Conservation (phyloP, 495 filamentous ascomycete genomes). For the Talaromyces borbonicus region DNA sequence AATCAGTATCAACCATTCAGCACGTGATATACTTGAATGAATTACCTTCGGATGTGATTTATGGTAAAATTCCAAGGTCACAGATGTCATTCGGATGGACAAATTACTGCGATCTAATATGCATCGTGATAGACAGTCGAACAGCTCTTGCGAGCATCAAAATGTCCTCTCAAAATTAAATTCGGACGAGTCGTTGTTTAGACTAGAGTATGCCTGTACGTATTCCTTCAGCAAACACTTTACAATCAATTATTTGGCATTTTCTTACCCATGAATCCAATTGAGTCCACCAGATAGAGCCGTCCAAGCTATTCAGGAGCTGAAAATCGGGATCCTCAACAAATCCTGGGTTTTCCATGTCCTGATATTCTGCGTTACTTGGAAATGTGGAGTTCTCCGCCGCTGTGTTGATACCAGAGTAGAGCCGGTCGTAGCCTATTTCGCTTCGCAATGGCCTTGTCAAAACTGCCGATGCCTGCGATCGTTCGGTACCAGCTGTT, state of each 20-base stretch:
- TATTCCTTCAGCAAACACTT: conserved; percentile 1
- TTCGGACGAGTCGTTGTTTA: conserved; percentile 16
- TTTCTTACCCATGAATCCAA: conserved; percentile 26
- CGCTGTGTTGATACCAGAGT: conserved; percentile 11
- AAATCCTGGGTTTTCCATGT: not conserved
- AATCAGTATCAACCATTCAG: no score
- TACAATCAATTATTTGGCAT: not conserved
- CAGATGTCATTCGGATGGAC: no score
- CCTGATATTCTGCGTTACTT: not conserved
- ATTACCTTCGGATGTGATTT: no score
- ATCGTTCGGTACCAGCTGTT: no score
- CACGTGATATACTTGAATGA: no score
- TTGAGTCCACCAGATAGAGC: conserved; percentile 27
- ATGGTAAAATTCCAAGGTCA: no score
- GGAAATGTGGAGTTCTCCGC: conserved; percentile 10
- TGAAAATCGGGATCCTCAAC: conserved; percentile 15
- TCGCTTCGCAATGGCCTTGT: conserved; percentile 4
- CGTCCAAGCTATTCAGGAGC: conserved; percentile 22
- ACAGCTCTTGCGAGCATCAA: no score
- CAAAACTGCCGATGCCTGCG: not conserved
- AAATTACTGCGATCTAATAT: no score
- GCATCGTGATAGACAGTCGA: no score
- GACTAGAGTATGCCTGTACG: conserved; percentile 19
- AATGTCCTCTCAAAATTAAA: no score
- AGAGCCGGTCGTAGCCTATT: conserved; percentile 2